Base-by-base conservation (phyloP, 2,329 filamentous ascomycete genomes). In the Sphaerostilbella broomeana region DNA sequence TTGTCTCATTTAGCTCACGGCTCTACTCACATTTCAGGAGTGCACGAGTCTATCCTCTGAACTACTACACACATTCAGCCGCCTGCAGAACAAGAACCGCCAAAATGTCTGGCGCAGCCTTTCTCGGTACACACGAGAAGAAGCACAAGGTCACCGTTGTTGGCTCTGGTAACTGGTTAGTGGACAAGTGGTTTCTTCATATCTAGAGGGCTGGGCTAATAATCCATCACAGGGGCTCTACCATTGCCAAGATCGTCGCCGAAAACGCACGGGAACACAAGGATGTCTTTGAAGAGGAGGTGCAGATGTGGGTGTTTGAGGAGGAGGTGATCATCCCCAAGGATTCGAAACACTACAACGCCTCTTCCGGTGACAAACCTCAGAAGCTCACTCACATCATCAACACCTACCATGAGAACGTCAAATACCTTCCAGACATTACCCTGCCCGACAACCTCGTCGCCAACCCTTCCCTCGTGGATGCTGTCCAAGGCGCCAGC, bases 241-340 rank as follows among this genome's bases (percentile, higher is more conserved):
- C 92, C 44, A 95, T 98, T 64, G 81, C 89, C 60, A 98, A 98
- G 68, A 94, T 98, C 47, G 77, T 95, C 37, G 89, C 89, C 52
- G 90, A 98, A 64, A 98, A 94, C 67, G 84, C 87, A 25, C 78
- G 75, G 46, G 79, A 75, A 48, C 73, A 95, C 65, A 73, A 80
- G 8, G 75, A 87, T 20, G 59, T 95, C 30, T 98, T 97, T 59
- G 86, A 97, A 57, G 70, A 82, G 60, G 72, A 87, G 46, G 88
- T 98, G 37, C 86, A 94, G 65, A 97, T 98, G 92, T 98, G 92
- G 92, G 94, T 98, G 56, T 95, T 80, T 59, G 92, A 98, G 65
- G 92, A 98, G 64, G 77, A 94, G 17, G 81, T 95, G 48, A 75
- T 77, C 39, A 70, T 95, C 28, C 67, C 84, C 10, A 73, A 81